Evolutionary conservation across 1,284 basidiomycete genomes (phyloP).

Genomic region (Microbotryum silenes-acaulis): DNA sequence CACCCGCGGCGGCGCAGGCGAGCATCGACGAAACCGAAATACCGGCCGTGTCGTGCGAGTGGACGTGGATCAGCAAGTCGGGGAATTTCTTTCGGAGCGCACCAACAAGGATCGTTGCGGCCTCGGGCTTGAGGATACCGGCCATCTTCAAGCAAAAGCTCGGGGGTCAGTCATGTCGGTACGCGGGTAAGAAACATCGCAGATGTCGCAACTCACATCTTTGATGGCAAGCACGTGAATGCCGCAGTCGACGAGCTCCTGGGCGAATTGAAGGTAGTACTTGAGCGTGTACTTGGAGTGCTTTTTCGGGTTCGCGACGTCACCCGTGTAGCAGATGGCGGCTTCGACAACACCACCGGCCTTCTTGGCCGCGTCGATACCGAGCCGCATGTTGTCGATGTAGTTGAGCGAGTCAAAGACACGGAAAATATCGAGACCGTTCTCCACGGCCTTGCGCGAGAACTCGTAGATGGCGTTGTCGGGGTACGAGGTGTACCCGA

Average conservation of each 20-base stretch:
- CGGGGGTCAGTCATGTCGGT: background rate
- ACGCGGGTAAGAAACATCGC: background rate
- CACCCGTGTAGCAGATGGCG: conserved; percentile 98
- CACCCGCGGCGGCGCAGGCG: conserved; percentile 88
- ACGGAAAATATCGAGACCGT: conserved; percentile 98
- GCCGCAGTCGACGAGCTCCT: conserved; percentile 87
- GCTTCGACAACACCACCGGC: conserved; percentile 97
- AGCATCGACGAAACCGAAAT: conserved; percentile 96
- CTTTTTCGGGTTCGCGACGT: conserved; percentile 90
- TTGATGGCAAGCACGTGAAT: conserved; percentile 98
- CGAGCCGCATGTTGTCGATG: conserved; percentile 90
- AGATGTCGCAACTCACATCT: conserved; percentile 49
- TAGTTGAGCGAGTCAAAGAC: conserved; percentile 99
- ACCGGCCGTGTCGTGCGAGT: conserved; percentile 99
- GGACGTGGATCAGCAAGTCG: conserved; percentile 96
- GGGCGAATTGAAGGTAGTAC: conserved; percentile 95
- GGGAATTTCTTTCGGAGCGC: conserved; percentile 93
- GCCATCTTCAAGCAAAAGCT: conserved; percentile 57
- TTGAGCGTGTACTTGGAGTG: conserved; percentile 89
- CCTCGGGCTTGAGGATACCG: conserved; percentile 88
- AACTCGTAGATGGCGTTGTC: conserved; percentile 98
- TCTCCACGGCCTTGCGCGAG: conserved; percentile 78
- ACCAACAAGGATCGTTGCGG: conserved; percentile 82
- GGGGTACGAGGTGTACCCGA: conserved; percentile 98
- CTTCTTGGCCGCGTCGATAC: conserved; percentile 99